These are phyloP conservation scores for Paulinella micropora DNA, from an alignment of 78 protist species.

Conservation along the genomic window DNA sequence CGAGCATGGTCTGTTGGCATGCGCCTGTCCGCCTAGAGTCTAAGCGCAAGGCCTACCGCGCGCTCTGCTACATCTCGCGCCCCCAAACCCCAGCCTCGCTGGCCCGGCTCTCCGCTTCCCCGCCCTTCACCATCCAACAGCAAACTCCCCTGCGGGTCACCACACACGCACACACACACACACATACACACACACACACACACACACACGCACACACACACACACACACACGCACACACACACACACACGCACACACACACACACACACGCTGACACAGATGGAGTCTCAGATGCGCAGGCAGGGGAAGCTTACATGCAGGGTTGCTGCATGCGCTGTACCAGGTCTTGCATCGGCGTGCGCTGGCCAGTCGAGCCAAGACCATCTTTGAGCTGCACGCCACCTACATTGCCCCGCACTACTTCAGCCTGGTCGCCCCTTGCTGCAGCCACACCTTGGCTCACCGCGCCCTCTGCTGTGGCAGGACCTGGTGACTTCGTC, in stretches of 20 bases:
- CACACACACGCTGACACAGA: not conserved
- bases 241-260: not conserved
- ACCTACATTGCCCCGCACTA: not conserved
- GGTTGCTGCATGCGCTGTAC: not conserved
- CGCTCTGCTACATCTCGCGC: too few species aligned
- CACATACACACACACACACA: not conserved
- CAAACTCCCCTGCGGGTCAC: not conserved
- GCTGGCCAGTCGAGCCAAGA: not conserved
- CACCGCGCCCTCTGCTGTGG: too few species aligned
- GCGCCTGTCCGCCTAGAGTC: too few species aligned
- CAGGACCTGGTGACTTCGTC: not conserved
- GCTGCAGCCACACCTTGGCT: too few species aligned
- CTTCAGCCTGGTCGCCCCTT: not conserved
- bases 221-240: conserved; percentile 12
- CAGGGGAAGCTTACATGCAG: not conserved
- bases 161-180: not conserved
- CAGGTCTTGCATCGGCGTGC: not conserved
- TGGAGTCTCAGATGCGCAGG: not conserved
- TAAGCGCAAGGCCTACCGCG: too few species aligned
- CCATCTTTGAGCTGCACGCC: not conserved
- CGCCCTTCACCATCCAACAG: not conserved
- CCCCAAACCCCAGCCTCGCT: too few species aligned
- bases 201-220: not conserved
- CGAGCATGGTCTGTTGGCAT: too few species aligned
- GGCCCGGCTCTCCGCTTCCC: too few species aligned